Percentiles rank a stretch among this genome's conserved stretches.
These are phyloP conservation scores for Termitomyces sp. DNA, from an alignment of 768 basidiomycete genomes.

Conservation along the genomic window DNA sequence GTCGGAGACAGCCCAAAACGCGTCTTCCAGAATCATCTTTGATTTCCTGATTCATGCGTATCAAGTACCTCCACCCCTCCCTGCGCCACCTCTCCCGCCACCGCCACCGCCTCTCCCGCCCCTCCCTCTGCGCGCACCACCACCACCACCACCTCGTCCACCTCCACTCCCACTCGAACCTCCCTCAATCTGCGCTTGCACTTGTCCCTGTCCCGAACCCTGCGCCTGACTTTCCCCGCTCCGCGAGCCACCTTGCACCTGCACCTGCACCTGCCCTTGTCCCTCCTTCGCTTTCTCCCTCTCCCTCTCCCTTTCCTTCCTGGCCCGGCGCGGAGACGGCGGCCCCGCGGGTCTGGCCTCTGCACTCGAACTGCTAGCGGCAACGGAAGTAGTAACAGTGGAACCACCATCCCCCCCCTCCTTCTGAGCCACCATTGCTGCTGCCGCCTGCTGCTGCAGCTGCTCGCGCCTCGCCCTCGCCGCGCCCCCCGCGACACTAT, in stretches of 20 bases:
- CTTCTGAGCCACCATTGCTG: too few relatives aligned
- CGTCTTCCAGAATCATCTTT: too few relatives aligned
- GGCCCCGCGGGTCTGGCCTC: not conserved
- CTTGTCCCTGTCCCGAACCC: not conserved
- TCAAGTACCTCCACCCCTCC: not conserved
- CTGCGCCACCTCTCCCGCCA: not conserved
- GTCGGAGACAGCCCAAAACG: too few relatives aligned
- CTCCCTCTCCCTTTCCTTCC: not conserved
- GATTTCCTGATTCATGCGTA: too few relatives aligned
- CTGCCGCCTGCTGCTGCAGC: slow-evolving; percentile 19
- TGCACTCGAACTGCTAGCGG: not conserved
- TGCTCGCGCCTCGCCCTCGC: slow-evolving; percentile 16
- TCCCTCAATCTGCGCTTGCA: not conserved
- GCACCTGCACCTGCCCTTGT: not conserved
- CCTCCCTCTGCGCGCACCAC: not conserved
- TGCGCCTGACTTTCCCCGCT: not conserved
- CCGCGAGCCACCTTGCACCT: not conserved
- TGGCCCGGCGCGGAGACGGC: not conserved
- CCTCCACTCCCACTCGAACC: not conserved
- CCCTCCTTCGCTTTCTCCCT: not conserved
- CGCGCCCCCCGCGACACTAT: slow-evolving; percentile 40
- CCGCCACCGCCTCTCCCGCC: not conserved
- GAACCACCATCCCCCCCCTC: not conserved
- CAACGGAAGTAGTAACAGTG: not conserved
- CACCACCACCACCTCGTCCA: not conserved